These are phyloP conservation scores for Pseudonectria foliicola DNA, from an alignment of 2,329 filamentous ascomycete species.

Conservation along the genomic window DNA sequence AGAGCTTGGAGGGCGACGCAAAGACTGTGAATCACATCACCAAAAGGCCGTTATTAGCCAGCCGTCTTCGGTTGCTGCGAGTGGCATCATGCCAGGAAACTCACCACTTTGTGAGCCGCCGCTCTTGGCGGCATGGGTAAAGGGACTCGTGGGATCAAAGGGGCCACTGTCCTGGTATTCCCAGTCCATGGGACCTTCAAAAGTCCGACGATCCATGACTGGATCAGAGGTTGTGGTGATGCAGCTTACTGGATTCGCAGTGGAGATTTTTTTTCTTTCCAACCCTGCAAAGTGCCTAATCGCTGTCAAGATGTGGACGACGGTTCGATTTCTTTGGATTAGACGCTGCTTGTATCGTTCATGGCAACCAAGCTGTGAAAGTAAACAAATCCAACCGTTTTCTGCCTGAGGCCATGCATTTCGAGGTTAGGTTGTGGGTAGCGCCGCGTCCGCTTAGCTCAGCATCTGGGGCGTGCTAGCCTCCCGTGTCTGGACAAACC, in stretches of 20 bases:
- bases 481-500: conserved; percentile 12
- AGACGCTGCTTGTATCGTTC: conserved; percentile 11
- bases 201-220: conserved; percentile 47
- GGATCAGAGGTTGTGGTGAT: not conserved
- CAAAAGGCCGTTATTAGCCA: conserved; percentile 14
- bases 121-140: conserved; percentile 44
- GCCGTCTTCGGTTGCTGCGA: not conserved
- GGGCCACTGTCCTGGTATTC: conserved; percentile 53
- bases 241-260: not conserved
- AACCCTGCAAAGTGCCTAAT: not conserved
- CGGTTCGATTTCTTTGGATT: conserved; percentile 4
- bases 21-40: conserved; percentile 26
- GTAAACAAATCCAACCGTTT: conserved; percentile 26
- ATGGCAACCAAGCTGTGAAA: conserved; percentile 22
- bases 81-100: conserved; percentile 12
- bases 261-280: not conserved
- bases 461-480: conserved; percentile 18
- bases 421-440: conserved; percentile 18
- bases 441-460: conserved; percentile 20
- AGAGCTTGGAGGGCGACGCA: conserved; percentile 31
- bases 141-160: conserved; percentile 55
- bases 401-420: conserved; percentile 18
- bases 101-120: conserved; percentile 33
- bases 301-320: conserved; percentile 7
- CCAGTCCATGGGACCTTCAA: conserved; percentile 60